These are phyloP conservation scores for Abrus pulchellus DNA, from an alignment of 306 rosid genomes.

Conservation along the genomic window DNA sequence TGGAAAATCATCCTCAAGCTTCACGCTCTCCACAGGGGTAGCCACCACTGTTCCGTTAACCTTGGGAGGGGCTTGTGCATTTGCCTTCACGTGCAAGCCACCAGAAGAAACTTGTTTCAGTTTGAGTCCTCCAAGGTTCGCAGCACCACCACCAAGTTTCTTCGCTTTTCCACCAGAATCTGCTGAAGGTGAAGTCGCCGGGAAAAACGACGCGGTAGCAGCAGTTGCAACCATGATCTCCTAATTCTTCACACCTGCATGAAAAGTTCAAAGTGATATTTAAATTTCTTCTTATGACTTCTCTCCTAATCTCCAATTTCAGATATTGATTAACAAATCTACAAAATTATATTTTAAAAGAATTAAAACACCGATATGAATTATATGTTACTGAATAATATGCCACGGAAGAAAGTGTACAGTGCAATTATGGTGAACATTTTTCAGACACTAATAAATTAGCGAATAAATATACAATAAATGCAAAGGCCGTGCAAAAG, in stretches of 20 bases:
- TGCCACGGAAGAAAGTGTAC: background rate
- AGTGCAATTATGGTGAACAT: background rate
- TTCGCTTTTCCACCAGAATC: slow-evolving; percentile 53
- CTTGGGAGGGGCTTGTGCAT: slow-evolving; percentile 84
- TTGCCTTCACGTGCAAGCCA: slow-evolving; percentile 79
- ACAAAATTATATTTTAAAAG: background rate
- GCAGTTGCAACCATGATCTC: slow-evolving; percentile 89
- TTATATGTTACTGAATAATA: background rate
- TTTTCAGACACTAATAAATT: background rate
- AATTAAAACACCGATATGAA: background rate
- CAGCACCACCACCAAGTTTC: slow-evolving; percentile 51
- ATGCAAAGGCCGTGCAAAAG: slow-evolving; percentile 33
- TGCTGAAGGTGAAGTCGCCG: slow-evolving; percentile 60
- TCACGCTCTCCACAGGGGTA: slow-evolving; percentile 58
- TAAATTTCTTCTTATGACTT: background rate
- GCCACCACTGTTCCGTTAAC: slow-evolving; percentile 67
- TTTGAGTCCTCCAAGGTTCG: slow-evolving; percentile 62
- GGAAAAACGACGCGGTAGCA: slow-evolving; percentile 72
- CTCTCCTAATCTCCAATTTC: slow-evolving; percentile 19
- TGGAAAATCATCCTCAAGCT: slow-evolving; percentile 60
- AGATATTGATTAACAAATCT: background rate
- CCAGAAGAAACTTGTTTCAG: slow-evolving; percentile 59
- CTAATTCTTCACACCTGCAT: slow-evolving; percentile 30
- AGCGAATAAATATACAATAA: background rate
- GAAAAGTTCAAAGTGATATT: slow-evolving; percentile 12